Evolutionary conservation across 139 green algal genomes (phyloP).

Genomic region (Closterium sp.): DNA sequence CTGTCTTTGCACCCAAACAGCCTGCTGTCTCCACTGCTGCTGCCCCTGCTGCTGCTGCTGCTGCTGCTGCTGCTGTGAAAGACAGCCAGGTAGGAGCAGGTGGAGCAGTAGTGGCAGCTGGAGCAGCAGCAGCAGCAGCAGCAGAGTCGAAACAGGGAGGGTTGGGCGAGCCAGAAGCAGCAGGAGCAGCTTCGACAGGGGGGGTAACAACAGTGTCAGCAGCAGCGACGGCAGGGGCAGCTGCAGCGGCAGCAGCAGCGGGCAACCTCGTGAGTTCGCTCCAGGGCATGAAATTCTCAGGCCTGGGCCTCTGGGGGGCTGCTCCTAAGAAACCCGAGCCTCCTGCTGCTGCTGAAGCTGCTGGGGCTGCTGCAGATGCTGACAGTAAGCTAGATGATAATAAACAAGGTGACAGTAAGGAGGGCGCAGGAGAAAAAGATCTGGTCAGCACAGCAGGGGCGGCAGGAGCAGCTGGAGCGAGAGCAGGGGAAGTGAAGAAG

Average conservation of each 20-base stretch:
- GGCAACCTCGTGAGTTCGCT: not conserved
- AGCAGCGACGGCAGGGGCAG: not conserved
- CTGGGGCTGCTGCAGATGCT: not conserved
- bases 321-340: not conserved
- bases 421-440: not conserved
- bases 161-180: not conserved
- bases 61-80: not conserved
- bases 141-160: not conserved
- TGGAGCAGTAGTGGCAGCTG: too few relatives aligned
- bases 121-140: not conserved
- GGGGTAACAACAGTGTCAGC: not conserved
- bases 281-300: not conserved
- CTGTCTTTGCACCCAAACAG: not conserved
- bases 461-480: not conserved
- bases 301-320: not conserved
- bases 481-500: not conserved
- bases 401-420: not conserved
- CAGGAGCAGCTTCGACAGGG: not conserved
- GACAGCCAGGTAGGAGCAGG: not conserved
- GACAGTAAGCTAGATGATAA: not conserved
- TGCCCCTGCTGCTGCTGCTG: too few relatives aligned
- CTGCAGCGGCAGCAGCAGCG: not conserved
- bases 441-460: not conserved
- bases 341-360: not conserved
- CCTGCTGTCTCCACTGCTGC: too few relatives aligned